phyloP scores from a whole-genome alignment of 2,329 filamentous ascomycete species.

The Nakataea oryzae region DNA sequence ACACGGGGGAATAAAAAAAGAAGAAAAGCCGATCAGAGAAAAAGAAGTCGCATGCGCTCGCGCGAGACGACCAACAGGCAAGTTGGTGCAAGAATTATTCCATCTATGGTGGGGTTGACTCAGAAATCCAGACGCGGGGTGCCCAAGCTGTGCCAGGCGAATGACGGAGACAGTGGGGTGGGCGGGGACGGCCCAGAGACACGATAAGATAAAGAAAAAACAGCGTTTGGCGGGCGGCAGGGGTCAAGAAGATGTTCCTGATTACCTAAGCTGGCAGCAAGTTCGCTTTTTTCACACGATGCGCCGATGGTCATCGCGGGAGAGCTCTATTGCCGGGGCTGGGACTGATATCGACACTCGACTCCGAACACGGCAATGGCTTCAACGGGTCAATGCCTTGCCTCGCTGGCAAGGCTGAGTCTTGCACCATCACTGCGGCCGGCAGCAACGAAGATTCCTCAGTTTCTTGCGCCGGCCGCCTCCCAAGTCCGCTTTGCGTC shows the following conservation, averaged over 20 bases:
- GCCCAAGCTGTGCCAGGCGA: not conserved
- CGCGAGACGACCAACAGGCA: not conserved
- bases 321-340: not conserved
- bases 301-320: not conserved
- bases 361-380: constrained; percentile 28
- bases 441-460: constrained; percentile 31
- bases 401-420: constrained; percentile 40
- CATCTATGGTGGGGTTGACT: constrained; percentile 3
- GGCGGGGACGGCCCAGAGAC: too few relatives aligned
- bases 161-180: not conserved
- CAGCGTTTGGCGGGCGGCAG: too few relatives aligned
- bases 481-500: constrained; percentile 32
- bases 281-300: not conserved
- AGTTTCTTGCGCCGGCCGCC: constrained; percentile 35
- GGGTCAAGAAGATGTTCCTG: not conserved
- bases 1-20: not conserved
- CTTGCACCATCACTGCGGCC: constrained; percentile 32
- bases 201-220: constrained; percentile 1
- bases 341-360: not conserved
- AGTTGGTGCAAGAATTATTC: not conserved
- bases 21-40: constrained; percentile 3
- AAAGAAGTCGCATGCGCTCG: not conserved
- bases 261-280: not conserved
- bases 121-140: not conserved
- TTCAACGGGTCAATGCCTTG: constrained; percentile 40